Evolutionary conservation across 192 early-diverging fungal genomes (phyloP), one percentile per base, ranked within the genome.

Genomic region (Coemansia sp.): DNA sequence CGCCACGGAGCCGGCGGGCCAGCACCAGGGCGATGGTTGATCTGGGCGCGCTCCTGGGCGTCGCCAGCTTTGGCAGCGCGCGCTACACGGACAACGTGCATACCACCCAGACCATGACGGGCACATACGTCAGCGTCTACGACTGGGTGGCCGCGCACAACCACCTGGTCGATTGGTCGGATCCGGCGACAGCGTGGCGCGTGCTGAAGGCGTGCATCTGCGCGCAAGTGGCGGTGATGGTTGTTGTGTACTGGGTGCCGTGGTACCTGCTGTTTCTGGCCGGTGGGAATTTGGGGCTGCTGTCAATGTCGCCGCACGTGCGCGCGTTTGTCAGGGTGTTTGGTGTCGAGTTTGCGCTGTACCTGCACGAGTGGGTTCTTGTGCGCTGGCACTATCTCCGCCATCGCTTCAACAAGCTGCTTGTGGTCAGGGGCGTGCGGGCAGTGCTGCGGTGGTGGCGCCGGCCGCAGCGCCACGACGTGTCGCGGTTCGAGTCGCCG

Each of bases 11-110:
- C 21, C 22, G 42, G 12, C 14, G 39, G 19, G 49, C 19, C 11
- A 23, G 28, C 22, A 19, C 15, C 12, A 38, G 23, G 31, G 15
- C 40, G 46, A 54, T 21, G 27, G 45, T 54, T 41, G 73, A 67
- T 54, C 69, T 51, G 69, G 79, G 64, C 27, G 55, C 55, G 15
- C 49, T 59, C 5, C 34, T 76, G 26, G 73, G 73, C 21, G 66
- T 62, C n/a, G 73, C 66, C 4, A 58, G 66, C 45, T 76, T 76
- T 65, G 73, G 73, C 22, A 76, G 73, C 30, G 58, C 66, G n/a
- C 58, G 58, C 14, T 65, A 76, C 46, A 76, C 73, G 14, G 58
- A 60, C 4, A 78, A 78, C 22, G 75, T 71, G 38, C 75, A 78
- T 26, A 64, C 69, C 7, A 78, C 67, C 14, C 75, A 78, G 57